phyloP scores from a whole-genome alignment of 1,139 yeast genomes.

The Nadsonia starkeyi-henricii region DNA sequence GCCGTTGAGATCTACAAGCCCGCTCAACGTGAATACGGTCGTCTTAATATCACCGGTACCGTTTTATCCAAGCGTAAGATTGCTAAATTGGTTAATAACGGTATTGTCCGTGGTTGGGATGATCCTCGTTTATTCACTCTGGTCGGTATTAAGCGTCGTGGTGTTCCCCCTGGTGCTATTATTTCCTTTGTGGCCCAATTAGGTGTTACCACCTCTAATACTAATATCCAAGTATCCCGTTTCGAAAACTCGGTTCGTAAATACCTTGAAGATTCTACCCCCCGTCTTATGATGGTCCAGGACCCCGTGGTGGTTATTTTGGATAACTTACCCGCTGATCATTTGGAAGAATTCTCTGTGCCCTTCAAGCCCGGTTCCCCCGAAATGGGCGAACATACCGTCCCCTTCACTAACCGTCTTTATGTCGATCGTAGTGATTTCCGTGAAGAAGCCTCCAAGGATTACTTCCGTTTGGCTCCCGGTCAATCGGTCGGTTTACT shows the following conservation, averaged over 20 bases:
- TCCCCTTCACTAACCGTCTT: slow-evolving; percentile 62
- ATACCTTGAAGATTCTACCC: slow-evolving; percentile 80
- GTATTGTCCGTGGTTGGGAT: slow-evolving; percentile 89
- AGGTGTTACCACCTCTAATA: slow-evolving; percentile 90
- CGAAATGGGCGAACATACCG: slow-evolving; percentile 59
- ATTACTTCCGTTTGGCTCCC: slow-evolving; percentile 83
- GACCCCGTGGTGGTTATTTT: slow-evolving; percentile 76
- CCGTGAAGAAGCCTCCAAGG: slow-evolving; percentile 47
- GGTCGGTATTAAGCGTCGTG: slow-evolving; percentile 92
- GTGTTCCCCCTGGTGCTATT: slow-evolving; percentile 98
- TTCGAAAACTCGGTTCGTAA: slow-evolving; percentile 83
- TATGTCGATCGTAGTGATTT: slow-evolving; percentile 83
- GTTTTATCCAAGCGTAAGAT: slow-evolving; percentile 91
- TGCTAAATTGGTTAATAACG: slow-evolving; percentile 74
- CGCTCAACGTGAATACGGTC: slow-evolving; percentile 96
- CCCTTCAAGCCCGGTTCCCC: slow-evolving; percentile 83
- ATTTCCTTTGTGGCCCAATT: slow-evolving; percentile 83
- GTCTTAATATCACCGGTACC: slow-evolving; percentile 89
- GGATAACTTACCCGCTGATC: slow-evolving; percentile 70
- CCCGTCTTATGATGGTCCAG: slow-evolving; percentile 85
- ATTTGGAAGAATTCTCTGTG: slow-evolving; percentile 51
- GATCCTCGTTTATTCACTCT: slow-evolving; percentile 94
- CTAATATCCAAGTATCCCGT: slow-evolving; percentile 79
- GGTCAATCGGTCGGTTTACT: slow-evolving; percentile 93
- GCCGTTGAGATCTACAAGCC: slow-evolving; percentile 91